A percentile compares a stretch with the other conserved stretches of the same genome.
Evolutionary conservation across 1,139 yeast species (phyloP).

Genomic region (Geotrichum fermentans): DNA sequence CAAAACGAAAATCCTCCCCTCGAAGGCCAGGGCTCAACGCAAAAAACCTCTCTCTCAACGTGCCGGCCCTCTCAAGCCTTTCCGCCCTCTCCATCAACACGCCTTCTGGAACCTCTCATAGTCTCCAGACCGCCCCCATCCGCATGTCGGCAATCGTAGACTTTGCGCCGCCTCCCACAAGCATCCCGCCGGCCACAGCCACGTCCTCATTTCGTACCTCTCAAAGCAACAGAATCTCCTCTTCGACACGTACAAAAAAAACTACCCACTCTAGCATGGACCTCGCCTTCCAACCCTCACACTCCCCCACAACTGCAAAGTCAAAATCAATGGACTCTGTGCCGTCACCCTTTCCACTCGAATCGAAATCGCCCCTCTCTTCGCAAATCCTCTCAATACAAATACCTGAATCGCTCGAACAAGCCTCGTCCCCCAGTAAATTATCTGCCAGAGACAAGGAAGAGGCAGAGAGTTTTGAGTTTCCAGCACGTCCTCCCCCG

Average conservation of each 20-base stretch:
- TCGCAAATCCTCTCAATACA: conserved; percentile 3
- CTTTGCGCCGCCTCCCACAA: conserved; percentile 7
- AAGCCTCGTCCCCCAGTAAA: neutral
- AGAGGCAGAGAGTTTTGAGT: neutral
- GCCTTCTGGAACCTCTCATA: conserved; percentile 1
- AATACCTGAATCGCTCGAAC: conserved; percentile 4
- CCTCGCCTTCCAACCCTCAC: conserved; percentile 2
- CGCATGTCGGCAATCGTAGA: neutral
- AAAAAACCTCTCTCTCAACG: conserved; percentile 17
- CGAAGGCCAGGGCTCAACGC: conserved; percentile 12
- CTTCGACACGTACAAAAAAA: neutral
- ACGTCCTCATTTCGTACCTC: conserved; percentile 2
- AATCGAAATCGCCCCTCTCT: neutral
- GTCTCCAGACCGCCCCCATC: neutral
- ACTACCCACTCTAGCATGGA: conserved; percentile 4
- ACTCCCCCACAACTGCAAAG: conserved; percentile 1
- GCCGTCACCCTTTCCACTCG: neutral
- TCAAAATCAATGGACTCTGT: conserved; percentile 7
- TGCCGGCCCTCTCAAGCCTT: conserved; percentile 15
- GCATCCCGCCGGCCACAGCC: neutral
- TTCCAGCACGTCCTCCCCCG: neutral
- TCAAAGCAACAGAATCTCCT: neutral
- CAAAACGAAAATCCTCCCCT: neutral
- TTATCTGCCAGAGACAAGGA: neutral
- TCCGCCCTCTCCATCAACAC: conserved; percentile 9